Evolutionary conservation across 257 asterid species (phyloP).

Genomic region (Lithospermum erythrorhizon): DNA sequence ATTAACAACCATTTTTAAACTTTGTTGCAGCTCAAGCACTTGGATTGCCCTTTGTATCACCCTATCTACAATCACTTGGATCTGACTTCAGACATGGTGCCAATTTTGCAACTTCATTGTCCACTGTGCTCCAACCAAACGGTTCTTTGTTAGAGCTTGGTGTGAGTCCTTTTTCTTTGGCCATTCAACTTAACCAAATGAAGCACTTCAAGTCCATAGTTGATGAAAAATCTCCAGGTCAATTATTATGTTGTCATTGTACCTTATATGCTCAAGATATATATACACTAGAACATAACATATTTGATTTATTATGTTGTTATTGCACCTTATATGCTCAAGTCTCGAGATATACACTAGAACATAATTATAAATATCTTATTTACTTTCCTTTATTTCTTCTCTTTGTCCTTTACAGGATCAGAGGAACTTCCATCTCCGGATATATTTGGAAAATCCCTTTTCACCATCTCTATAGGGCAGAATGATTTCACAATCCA

Average conservation of each 20-base stretch:
- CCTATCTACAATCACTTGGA: constrained; percentile 55
- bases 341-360: no score
- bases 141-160: constrained; percentile 42
- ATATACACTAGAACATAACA: no score
- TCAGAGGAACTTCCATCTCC: constrained; percentile 37
- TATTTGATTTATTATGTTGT: background rate
- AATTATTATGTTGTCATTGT: background rate
- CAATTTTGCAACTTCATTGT: constrained; percentile 53
- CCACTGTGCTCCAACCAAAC: constrained; percentile 47
- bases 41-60: constrained; percentile 51
- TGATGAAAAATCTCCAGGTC: constrained; percentile 25
- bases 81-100: constrained; percentile 60
- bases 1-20: background rate
- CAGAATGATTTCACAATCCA: constrained; percentile 39
- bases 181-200: constrained; percentile 53
- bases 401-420: constrained; percentile 25
- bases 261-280: no score
- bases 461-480: constrained; percentile 39
- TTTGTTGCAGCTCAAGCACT: constrained; percentile 53
- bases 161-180: constrained; percentile 57
- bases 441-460: constrained; percentile 36
- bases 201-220: constrained; percentile 43
- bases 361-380: no score
- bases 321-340: no score
- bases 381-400: no score